Conservation (phyloP, 2,329 filamentous ascomycete species). For the Exophiala bonariae region DNA sequence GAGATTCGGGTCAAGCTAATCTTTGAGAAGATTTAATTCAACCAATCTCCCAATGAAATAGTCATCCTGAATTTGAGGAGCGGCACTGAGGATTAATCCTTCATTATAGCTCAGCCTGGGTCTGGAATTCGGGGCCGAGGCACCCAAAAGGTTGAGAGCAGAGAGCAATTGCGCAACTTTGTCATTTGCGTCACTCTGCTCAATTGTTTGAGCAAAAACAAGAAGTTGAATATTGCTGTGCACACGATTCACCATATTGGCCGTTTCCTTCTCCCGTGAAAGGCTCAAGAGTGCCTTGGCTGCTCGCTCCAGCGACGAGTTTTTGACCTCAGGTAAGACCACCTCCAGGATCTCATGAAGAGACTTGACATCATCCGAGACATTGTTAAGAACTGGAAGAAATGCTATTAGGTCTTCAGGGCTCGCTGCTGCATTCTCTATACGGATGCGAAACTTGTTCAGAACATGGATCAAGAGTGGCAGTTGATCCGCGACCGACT, state of each 20-base stretch:
- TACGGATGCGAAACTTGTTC: neutral
- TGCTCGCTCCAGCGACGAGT: neutral
- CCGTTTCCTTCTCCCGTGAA: neutral
- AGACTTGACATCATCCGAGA: neutral
- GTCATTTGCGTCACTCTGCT: too few species aligned
- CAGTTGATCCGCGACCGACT: neutral
- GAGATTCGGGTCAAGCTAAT: constrained; percentile 8
- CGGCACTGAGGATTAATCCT: constrained; percentile 1
- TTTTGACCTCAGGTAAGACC: neutral
- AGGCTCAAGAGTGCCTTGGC: constrained; percentile 5
- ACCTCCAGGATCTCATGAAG: neutral
- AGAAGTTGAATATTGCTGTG: too few species aligned
- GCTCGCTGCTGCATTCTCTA: too few species aligned
- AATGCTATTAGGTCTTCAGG: neutral
- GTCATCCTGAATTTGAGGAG: constrained; percentile 1
- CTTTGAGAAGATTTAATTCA: constrained; percentile 4
- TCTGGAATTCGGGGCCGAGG: too few species aligned
- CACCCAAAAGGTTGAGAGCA: too few species aligned
- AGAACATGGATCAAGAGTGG: neutral
- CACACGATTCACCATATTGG: neutral
- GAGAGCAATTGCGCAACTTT: too few species aligned
- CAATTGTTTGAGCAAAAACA: too few species aligned
- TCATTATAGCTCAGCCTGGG: too few species aligned
- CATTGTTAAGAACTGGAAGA: neutral
- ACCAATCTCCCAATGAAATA: constrained; percentile 3